Conservation (phyloP, 352 stramenopile species). For the Aphanomyces astaci region DNA sequence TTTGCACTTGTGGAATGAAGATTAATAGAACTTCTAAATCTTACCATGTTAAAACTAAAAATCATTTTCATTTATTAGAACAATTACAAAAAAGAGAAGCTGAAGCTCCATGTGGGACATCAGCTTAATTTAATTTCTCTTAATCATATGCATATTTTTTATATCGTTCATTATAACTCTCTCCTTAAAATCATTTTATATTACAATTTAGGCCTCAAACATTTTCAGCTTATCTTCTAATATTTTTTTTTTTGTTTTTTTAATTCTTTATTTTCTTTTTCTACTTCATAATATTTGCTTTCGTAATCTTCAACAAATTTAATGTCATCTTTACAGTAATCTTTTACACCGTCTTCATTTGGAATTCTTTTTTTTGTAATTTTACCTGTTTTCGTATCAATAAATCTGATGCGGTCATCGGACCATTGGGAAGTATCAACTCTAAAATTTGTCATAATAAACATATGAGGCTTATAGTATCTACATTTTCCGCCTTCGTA, state of each 20-base stretch:
- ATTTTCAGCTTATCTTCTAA: background rate
- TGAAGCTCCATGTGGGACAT: background rate
- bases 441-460: no score
- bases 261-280: background rate
- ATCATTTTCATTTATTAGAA: background rate
- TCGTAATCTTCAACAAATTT: background rate
- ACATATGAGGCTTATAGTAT: no score
- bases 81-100: background rate
- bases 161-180: background rate
- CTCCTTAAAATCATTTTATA: no score
- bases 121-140: background rate
- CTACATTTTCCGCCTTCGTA: no score
- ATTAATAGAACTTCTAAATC: background rate
- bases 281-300: background rate
- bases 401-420: background rate
- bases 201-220: background rate
- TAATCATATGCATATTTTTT: background rate
- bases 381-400: background rate
- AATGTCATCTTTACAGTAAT: background rate
- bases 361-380: background rate
- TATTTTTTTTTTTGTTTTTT: background rate
- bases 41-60: background rate
- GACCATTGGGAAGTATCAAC: no score
- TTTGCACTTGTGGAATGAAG: background rate
- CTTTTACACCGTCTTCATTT: background rate